Base-by-base conservation (phyloP, 257 asterid species). In the Ligustrum vulgare region DNA sequence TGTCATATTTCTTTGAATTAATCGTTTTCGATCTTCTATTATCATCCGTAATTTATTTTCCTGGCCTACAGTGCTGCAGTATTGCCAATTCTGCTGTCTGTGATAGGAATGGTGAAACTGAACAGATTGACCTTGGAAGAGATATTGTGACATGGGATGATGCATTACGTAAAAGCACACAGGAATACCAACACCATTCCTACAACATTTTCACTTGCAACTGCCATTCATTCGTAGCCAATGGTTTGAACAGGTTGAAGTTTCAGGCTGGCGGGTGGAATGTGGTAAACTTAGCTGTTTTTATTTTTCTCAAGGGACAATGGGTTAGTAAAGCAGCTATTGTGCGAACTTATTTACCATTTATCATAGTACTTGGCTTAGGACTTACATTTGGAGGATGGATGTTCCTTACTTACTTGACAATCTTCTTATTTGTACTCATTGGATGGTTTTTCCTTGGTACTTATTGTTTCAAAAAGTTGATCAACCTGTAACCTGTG, bases 151-250 rank as follows among this genome's bases (percentile, higher is more conserved):
- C 83, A 6, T 94, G 99, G 99, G 97, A 94, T 78, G 95, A 83
- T 25, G 92, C 88, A 2, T 75, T 94, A 77, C 91, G 79, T 31
- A 91, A 85, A 82, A 86, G 97, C 86, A 92, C 92, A 3, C 91
- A 84, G 77, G 98, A 91, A 87, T 94, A 84, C 80, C 99, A 94
- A 70, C 97, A 94, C 86, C 89, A 72, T 51, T 81, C 99, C 75
- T 94, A 92, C 93, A 92, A 88, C 87, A 85, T 94, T 77, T 82
- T 94, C 69, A 88, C 99, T 41, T 92, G 98, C 90, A 94, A 94
- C 81, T 94, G 99, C 89, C 98, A 94, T 86, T 94, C 97, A 5
- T 94, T 89, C 65, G 99, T 91, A 2, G 92, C 97, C 82, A 94
- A 94, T 82, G 88, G 92, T 81, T 75, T 94, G 78, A 94, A 94